These are phyloP conservation scores for Fusarium transvaalense DNA, from an alignment of 2,329 filamentous ascomycete genomes.

Conservation along the genomic window DNA sequence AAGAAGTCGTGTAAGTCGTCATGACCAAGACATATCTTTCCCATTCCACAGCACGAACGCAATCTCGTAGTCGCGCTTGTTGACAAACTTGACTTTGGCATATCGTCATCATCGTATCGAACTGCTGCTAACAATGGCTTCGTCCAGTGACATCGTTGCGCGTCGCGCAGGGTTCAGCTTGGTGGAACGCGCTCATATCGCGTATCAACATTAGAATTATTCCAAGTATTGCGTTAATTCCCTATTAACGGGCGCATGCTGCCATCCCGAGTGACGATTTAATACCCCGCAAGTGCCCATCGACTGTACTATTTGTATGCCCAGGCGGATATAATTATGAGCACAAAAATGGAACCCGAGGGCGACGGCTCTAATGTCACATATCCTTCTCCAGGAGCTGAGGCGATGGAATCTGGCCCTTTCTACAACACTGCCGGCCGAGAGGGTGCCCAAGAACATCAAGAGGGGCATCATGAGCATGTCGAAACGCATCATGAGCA, in stretches of 20 bases:
- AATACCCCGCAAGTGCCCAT: slow-evolving; percentile 20
- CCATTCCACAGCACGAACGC: slow-evolving; percentile 36
- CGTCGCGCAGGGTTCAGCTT: slow-evolving; percentile 39
- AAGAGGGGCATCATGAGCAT: slow-evolving; percentile 47
- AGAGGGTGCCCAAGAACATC: slow-evolving; percentile 51
- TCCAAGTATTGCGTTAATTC: slow-evolving; percentile 15
- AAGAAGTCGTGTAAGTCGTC: slow-evolving; percentile 54
- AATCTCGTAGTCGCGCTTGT: slow-evolving; percentile 30
- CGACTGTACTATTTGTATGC: slow-evolving; percentile 15
- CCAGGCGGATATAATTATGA: slow-evolving; percentile 45
- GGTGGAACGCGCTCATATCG: slow-evolving; percentile 38
- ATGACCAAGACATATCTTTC: slow-evolving; percentile 40
- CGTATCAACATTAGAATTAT: slow-evolving; percentile 30
- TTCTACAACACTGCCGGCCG: slow-evolving; percentile 59
- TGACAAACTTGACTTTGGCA: slow-evolving; percentile 22
- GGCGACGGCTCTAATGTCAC: slow-evolving; percentile 55
- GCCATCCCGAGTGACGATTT: slow-evolving; percentile 30
- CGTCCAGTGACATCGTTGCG: slow-evolving; percentile 46
- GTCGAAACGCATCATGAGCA: slow-evolving; percentile 41
- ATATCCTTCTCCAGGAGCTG: slow-evolving; percentile 62
- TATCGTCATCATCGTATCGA: slow-evolving; percentile 43
- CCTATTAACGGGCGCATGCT: slow-evolving; percentile 8
- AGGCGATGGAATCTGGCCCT: slow-evolving; percentile 58
- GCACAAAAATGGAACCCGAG: slow-evolving; percentile 53
- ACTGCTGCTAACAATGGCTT: slow-evolving; percentile 46